Conservation (phyloP, 495 filamentous ascomycete species). For the Aspergillus nidulans region DNA sequence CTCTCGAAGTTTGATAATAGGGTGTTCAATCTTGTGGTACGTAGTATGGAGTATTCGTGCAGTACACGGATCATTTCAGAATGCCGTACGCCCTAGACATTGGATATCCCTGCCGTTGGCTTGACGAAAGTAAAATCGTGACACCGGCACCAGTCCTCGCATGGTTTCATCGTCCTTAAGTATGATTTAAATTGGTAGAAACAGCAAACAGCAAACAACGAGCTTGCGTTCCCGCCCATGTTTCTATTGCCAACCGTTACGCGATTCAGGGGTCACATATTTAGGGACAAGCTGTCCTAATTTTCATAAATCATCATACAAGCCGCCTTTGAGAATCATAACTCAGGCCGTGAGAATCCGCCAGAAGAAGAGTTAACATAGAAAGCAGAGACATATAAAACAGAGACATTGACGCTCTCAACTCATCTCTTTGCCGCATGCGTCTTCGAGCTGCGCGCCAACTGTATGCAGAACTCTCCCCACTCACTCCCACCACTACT, state of each 20-base stretch:
- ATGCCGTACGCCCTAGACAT: neutral
- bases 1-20: neutral
- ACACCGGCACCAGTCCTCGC: neutral
- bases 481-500: conserved; percentile 41
- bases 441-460: conserved; percentile 41
- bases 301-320: neutral
- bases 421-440: conserved; percentile 3
- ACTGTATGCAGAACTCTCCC: conserved; percentile 54
- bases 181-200: neutral
- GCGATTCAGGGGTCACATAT: no score
- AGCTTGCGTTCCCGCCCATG: neutral
- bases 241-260: no score
- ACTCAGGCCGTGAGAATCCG: no score
- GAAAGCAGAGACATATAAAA: no score
- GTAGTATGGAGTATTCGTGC: neutral
- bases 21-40: neutral
- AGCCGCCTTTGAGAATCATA: neutral
- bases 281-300: neutral
- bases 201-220: neutral
- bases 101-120: neutral
- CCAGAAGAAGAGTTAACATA: neutral
- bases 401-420: neutral
- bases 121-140: neutral
- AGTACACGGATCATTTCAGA: neutral
- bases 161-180: neutral